Percentiles rank a stretch among this genome's conserved stretches.
These are phyloP conservation scores for Parachaetomium inaequale DNA, from an alignment of 495 filamentous ascomycete genomes.

Conservation along the genomic window DNA sequence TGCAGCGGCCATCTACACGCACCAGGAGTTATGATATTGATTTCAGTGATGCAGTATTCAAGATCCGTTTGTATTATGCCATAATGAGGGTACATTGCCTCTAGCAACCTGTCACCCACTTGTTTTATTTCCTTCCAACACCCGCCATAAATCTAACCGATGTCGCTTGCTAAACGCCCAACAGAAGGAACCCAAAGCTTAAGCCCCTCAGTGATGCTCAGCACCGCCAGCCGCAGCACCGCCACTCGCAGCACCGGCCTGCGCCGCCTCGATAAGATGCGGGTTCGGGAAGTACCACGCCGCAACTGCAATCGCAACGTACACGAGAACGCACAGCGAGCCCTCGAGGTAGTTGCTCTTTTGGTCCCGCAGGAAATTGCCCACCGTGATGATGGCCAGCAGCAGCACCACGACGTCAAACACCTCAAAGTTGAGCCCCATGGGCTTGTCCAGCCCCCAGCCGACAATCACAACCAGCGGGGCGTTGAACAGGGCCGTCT, in stretches of 20 bases:
- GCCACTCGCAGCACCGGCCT: background rate
- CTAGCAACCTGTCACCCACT: background rate
- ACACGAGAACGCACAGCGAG: constrained; percentile 67
- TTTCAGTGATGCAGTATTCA: background rate
- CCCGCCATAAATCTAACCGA: background rate
- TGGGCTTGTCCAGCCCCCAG: constrained; percentile 67
- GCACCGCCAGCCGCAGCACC: constrained; percentile 1
- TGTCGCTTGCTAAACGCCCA: background rate
- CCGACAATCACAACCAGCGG: constrained; percentile 80
- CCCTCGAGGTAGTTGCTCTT: constrained; percentile 82
- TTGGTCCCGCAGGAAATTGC: constrained; percentile 74
- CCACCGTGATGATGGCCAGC: constrained; percentile 79
- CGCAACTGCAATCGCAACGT: constrained; percentile 59
- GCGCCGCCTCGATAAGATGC: constrained; percentile 5
- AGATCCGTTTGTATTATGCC: background rate
- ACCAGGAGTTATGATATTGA: background rate
- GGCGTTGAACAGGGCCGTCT: constrained; percentile 85
- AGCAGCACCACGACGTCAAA: constrained; percentile 89
- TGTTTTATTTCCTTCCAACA: background rate
- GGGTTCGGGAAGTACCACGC: constrained; percentile 62
- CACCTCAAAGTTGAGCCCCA: constrained; percentile 82
- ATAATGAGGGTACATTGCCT: background rate
- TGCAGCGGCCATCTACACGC: background rate
- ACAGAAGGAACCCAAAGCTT: background rate
- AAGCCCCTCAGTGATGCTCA: constrained; percentile 7